Conservation (phyloP, 768 basidiomycete species). For the Kondoa malvinella region DNA sequence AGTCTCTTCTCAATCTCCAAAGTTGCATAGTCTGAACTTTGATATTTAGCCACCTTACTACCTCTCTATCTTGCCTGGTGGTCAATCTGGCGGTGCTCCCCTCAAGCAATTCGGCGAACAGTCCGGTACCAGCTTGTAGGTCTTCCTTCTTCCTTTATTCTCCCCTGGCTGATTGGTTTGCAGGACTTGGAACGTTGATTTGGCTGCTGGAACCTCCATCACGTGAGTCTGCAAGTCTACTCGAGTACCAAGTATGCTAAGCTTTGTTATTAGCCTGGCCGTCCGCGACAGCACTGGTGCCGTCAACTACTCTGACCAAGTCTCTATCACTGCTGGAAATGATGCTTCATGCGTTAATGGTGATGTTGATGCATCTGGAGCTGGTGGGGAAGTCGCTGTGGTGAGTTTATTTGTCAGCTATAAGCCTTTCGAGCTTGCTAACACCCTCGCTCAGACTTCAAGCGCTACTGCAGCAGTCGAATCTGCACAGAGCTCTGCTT, state of each 20-base stretch:
- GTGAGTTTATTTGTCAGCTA: too few species aligned
- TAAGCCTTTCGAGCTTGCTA: too few species aligned
- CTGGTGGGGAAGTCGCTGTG: background rate
- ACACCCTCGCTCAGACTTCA: too few species aligned
- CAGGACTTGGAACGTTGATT: conserved; percentile 19
- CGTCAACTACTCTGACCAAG: background rate
- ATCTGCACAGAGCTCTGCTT: too few species aligned
- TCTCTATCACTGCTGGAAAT: background rate
- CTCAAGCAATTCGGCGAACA: conserved; percentile 15
- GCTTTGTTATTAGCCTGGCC: background rate
- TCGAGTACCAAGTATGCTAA: background rate
- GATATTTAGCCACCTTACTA: conserved; percentile 20
- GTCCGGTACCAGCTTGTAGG: background rate
- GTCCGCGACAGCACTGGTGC: background rate
- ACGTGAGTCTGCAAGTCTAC: background rate
- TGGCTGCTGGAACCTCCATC: conserved; percentile 11
- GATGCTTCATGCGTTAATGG: background rate
- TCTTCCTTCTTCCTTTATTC: background rate
- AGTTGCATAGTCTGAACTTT: too few species aligned
- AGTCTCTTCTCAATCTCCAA: too few species aligned
- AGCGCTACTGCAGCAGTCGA: too few species aligned
- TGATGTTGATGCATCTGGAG: background rate
- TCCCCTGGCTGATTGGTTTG: background rate
- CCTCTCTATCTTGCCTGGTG: conserved; percentile 18
- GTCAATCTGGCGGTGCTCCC: conserved; percentile 2